A percentile compares a stretch with the other conserved stretches of the same genome.
These are phyloP conservation scores for Penicillium lagena DNA, from an alignment of 495 filamentous ascomycete species.

Conservation along the genomic window DNA sequence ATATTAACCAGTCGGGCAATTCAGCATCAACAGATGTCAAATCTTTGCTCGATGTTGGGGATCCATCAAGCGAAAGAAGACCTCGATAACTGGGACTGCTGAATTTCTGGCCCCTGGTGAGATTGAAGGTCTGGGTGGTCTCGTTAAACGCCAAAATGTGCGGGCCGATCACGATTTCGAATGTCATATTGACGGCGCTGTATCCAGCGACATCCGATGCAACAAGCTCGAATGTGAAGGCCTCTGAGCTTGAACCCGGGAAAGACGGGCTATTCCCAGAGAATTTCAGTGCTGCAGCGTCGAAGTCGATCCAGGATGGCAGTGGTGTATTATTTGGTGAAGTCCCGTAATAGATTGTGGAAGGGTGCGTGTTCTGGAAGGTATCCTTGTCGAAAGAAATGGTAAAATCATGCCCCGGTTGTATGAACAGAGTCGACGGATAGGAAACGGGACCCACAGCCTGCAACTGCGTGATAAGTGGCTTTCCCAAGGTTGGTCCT, in stretches of 20 bases:
- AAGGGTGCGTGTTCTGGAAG: constrained; percentile 38
- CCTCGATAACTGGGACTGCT: constrained; percentile 47
- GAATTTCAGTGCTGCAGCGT: constrained; percentile 57
- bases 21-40: constrained; percentile 44
- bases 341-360: constrained; percentile 68
- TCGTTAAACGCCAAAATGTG: constrained; percentile 61
- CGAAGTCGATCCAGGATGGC: constrained; percentile 81
- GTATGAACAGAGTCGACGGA: constrained; percentile 39
- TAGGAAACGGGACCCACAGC: constrained; percentile 37
- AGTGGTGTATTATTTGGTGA: constrained; percentile 73
- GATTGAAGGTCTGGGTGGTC: constrained; percentile 50
- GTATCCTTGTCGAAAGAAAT: constrained; percentile 42
- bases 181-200: constrained; percentile 55
- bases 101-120: constrained; percentile 48
- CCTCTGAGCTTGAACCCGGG: constrained; percentile 60
- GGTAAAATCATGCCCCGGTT: constrained; percentile 36
- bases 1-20: constrained; percentile 62
- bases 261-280: constrained; percentile 67
- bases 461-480: constrained; percentile 42
- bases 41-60: constrained; percentile 35
- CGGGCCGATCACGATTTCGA: constrained; percentile 63
- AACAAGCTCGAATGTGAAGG: constrained; percentile 65
- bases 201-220: constrained; percentile 79
- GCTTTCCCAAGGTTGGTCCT: constrained; percentile 41
- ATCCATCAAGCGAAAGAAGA: constrained; percentile 57